Conservation (phyloP, 208 protist species). For the Baffinella frigidus region DNA sequence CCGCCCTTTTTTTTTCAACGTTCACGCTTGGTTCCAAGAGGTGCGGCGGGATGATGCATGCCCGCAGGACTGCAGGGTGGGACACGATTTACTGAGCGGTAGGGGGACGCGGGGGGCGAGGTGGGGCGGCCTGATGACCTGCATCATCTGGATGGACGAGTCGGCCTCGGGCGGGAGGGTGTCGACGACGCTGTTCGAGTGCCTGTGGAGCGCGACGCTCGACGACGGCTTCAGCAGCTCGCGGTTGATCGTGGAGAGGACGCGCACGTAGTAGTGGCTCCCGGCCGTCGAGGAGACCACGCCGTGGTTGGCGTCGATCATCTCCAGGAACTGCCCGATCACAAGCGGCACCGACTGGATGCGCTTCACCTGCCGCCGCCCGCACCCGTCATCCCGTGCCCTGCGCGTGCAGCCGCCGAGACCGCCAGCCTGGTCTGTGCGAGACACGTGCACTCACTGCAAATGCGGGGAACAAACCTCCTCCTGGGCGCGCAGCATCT, state of each 20-base stretch:
- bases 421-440: too few relatives aligned
- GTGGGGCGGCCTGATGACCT: too few relatives aligned
- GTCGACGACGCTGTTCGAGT: conserved; percentile 97
- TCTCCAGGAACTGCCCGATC: conserved; percentile 98
- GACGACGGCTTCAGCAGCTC: conserved; percentile 95
- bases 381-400: too few relatives aligned
- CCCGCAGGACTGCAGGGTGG: not conserved
- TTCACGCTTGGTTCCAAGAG: not conserved
- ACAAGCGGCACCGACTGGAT: conserved; percentile 99
- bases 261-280: conserved; percentile 95
- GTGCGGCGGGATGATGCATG: too few relatives aligned
- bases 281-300: conserved; percentile 89
- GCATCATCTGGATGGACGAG: conserved; percentile 83
- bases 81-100: too few relatives aligned
- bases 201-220: conserved; percentile 96
- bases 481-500: conserved; percentile 86
- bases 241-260: conserved; percentile 79
- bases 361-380: conserved; percentile 84
- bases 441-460: not conserved
- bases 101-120: not conserved
- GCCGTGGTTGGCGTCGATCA: conserved; percentile 90
- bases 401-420: too few relatives aligned
- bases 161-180: conserved; percentile 96
- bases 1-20: too few relatives aligned
- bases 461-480: conserved; percentile 70